Evolutionary conservation across 2,329 filamentous ascomycete genomes (phyloP), one percentile per base, ranked within the genome.

Genomic region (Westerdykella aurantiaca): DNA sequence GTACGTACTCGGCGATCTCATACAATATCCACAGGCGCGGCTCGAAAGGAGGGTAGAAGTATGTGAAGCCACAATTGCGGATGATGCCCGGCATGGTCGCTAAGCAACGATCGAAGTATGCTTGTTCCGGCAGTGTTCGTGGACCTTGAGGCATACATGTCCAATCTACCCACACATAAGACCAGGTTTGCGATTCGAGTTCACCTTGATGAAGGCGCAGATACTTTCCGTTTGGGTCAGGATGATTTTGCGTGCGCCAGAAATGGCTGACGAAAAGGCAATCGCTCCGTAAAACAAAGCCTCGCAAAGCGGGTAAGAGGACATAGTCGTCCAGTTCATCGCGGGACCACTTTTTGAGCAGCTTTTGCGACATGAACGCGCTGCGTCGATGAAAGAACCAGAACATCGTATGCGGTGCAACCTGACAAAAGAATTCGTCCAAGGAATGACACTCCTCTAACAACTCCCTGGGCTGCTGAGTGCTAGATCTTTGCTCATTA

Each of bases 241-340:
- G 58, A 42, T 60, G 35, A 3, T 59, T 39, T 29, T 18, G 22
- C 4, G 42, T 44, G n/a, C 42, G 48, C 55, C 57, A 61, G 47
- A 53, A 60, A 38, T 60, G 57, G 41, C 55, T 57, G 23, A 60
- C 45, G 50, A 56, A 61, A 39, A 57, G 56, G 39, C 52, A 58
- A 9, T 56, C 46, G 13, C 6, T 12, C 16, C 48, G 45, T 13
- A 10, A 38, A 11, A 60, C 55, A 34, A 47, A 60, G 9, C 52
- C 53, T 2, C 31, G 43, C 4, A 39, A 10, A 10, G 51, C 48
- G 17, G 56, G 57, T 11, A 61, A 38, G 48, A 21, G 59, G 31
- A 38, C 55, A 58, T 35, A 35, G 23, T 61, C 51, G 29, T 55
- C 48, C 25, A 58, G 37, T 6, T 38, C 31, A 17, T 47, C 39